Percentiles rank a stretch among this genome's conserved stretches.
phyloP scores from a whole-genome alignment of 108 stramenopile genomes.

The Conticribra weissflogii region DNA sequence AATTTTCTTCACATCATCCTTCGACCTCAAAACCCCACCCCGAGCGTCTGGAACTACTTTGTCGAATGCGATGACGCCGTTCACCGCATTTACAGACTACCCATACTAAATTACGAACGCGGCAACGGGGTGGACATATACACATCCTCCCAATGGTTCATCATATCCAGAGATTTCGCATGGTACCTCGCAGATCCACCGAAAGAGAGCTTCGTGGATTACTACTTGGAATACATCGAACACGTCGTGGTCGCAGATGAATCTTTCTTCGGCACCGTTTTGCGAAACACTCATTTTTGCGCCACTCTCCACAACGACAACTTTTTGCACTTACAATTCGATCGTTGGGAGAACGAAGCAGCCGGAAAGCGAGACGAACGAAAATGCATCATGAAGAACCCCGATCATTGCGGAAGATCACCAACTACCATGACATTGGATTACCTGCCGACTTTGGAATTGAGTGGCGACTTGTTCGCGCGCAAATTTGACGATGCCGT shows the following conservation, averaged over 20 bases:
- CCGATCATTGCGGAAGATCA: slow-evolving; percentile 88
- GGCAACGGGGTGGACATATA: slow-evolving; percentile 77
- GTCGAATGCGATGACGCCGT: slow-evolving; percentile 95
- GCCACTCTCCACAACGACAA: slow-evolving; percentile 88
- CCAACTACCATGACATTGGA: slow-evolving; percentile 89
- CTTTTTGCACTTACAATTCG: slow-evolving; percentile 91
- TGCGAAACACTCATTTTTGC: slow-evolving; percentile 90
- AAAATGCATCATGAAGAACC: slow-evolving; percentile 89
- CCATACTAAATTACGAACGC: slow-evolving; percentile 56
- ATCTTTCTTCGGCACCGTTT: slow-evolving; percentile 92
- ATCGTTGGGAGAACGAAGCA: slow-evolving; percentile 91
- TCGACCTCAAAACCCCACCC: slow-evolving; percentile 67
- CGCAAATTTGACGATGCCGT: slow-evolving; percentile 80
- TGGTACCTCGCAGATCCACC: slow-evolving; percentile 76
- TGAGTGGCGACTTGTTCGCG: slow-evolving; percentile 86
- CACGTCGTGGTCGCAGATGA: slow-evolving; percentile 96
- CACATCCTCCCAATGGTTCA: slow-evolving; percentile 94
- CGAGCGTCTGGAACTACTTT: slow-evolving; percentile 88
- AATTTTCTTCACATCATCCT: slow-evolving; percentile 84
- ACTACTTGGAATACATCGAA: slow-evolving; percentile 79
- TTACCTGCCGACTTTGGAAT: slow-evolving; percentile 80
- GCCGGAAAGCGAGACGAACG: slow-evolving; percentile 65
- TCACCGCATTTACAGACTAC: slow-evolving; percentile 90
- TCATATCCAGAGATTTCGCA: slow-evolving; percentile 89
- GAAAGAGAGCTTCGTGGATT: slow-evolving; percentile 71